Evolutionary conservation across 768 basidiomycete genomes (phyloP).

Genomic region (Tylopilus felleus): DNA sequence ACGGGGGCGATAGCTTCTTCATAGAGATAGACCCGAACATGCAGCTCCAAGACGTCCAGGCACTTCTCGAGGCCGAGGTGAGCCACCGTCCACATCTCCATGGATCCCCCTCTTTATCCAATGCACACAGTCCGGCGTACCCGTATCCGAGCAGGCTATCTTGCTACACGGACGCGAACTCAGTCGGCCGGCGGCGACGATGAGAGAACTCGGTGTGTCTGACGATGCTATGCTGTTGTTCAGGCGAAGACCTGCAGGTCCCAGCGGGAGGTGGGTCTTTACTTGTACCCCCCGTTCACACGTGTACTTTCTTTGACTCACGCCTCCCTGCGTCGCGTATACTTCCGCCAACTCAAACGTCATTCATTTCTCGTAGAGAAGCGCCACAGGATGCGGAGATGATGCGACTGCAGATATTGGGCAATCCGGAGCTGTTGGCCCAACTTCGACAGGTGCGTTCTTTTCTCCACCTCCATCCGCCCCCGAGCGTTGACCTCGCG

Average conservation of each 20-base stretch:
- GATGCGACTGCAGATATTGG: constrained; percentile 85
- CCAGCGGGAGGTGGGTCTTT: constrained; percentile 39
- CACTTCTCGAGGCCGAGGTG: constrained; percentile 93
- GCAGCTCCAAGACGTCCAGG: constrained; percentile 91
- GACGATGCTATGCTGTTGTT: constrained; percentile 65
- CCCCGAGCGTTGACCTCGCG: neutral
- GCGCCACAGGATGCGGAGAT: constrained; percentile 83
- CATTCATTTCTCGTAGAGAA: constrained; percentile 31
- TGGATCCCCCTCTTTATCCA: neutral
- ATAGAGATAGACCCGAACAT: constrained; percentile 88
- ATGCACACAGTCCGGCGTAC: constrained; percentile 66
- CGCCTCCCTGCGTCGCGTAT: neutral
- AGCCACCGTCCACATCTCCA: constrained; percentile 24
- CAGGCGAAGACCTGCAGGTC: constrained; percentile 51
- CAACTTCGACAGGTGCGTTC: constrained; percentile 61
- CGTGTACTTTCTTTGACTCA: neutral
- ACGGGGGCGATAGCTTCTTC: constrained; percentile 57
- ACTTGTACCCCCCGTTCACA: neutral
- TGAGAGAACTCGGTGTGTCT: constrained; percentile 58
- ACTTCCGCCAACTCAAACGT: neutral
- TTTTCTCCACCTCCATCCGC: neutral
- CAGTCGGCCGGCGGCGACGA: constrained; percentile 60
- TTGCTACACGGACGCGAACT: constrained; percentile 66
- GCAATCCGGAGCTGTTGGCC: constrained; percentile 76
- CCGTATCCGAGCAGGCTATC: constrained; percentile 68